Percentiles rank a stretch among this genome's conserved stretches.
phyloP scores from a whole-genome alignment of 306 rosid species.

The Medicago ruthenica region DNA sequence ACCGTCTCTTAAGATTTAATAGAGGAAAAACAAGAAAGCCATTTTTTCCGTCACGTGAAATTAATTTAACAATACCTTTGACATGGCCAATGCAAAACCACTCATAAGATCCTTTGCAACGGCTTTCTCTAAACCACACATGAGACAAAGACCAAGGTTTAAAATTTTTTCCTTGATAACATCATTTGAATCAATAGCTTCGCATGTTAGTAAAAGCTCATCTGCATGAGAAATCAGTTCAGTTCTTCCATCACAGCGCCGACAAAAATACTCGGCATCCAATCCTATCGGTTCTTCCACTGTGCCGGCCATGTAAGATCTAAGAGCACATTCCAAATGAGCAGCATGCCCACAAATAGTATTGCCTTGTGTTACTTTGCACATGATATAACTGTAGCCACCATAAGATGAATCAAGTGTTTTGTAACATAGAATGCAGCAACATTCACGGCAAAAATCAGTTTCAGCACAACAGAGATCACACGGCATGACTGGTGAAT shows the following conservation, averaged over 20 bases:
- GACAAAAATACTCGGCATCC: slow-evolving; percentile 73
- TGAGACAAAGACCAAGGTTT: slow-evolving; percentile 57
- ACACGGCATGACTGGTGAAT: slow-evolving; percentile 58
- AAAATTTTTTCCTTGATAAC: slow-evolving; percentile 53
- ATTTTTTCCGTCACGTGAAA: slow-evolving; percentile 10
- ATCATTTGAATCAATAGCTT: slow-evolving; percentile 55
- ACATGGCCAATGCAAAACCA: slow-evolving; percentile 50
- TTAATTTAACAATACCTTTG: slow-evolving; percentile 59
- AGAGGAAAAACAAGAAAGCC: slow-evolving; percentile 40
- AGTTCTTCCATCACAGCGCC: slow-evolving; percentile 78
- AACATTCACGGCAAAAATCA: slow-evolving; percentile 76
- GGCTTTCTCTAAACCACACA: slow-evolving; percentile 63
- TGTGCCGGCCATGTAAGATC: slow-evolving; percentile 69
- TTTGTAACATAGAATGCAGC: slow-evolving; percentile 77
- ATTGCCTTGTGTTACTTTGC: slow-evolving; percentile 52
- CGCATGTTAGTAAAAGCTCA: slow-evolving; percentile 54
- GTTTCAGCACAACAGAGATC: slow-evolving; percentile 75
- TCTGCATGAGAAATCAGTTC: slow-evolving; percentile 65
- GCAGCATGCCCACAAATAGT: slow-evolving; percentile 72
- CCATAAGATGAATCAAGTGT: slow-evolving; percentile 51
- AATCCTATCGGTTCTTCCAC: slow-evolving; percentile 79
- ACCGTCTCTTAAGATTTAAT: slow-evolving; percentile 35
- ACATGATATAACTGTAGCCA: slow-evolving; percentile 69
- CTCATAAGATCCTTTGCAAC: slow-evolving; percentile 60
- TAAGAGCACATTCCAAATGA: slow-evolving; percentile 74